Conservation (phyloP, 1,139 yeast species). For the Suhomyces coccinellae region DNA sequence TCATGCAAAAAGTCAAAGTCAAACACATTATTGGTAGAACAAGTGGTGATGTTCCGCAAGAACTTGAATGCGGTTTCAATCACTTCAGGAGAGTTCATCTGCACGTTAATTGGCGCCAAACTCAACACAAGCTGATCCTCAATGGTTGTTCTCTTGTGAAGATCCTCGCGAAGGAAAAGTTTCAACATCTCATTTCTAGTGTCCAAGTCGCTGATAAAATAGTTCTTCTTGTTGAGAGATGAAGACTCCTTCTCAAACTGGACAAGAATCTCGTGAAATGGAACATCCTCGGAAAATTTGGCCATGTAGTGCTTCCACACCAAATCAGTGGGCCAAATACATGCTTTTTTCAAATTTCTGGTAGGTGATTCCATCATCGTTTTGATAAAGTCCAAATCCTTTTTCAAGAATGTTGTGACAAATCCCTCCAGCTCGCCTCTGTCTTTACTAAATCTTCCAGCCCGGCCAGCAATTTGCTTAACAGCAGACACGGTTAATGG, state of each 20-base stretch:
- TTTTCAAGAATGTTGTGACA: constrained; percentile 53
- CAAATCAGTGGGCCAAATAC: constrained; percentile 69
- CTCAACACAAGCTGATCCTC: constrained; percentile 61
- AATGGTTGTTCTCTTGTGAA: constrained; percentile 28
- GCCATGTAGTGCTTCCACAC: constrained; percentile 61
- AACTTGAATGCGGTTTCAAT: constrained; percentile 32
- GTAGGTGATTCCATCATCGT: constrained; percentile 49
- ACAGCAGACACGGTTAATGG: constrained; percentile 62
- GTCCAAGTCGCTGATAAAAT: constrained; percentile 46
- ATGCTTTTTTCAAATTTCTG: constrained; percentile 51
- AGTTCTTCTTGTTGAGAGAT: constrained; percentile 27
- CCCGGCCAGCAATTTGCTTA: constrained; percentile 95
- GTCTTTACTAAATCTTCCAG: constrained; percentile 67
- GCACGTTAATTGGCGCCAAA: constrained; percentile 55
- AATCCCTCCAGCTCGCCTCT: constrained; percentile 53
- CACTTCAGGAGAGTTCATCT: constrained; percentile 27
- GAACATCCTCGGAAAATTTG: constrained; percentile 50
- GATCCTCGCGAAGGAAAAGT: constrained; percentile 41
- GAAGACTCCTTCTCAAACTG: constrained; percentile 45
- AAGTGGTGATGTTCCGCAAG: constrained; percentile 38
- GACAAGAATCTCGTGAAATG: constrained; percentile 44
- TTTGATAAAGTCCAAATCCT: constrained; percentile 45
- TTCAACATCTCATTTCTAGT: constrained; percentile 44
- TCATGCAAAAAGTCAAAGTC: constrained; percentile 44
- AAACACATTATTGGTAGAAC: constrained; percentile 42